phyloP scores from a whole-genome alignment of 139 green algal species.

The Yamagishiella unicocca region DNA sequence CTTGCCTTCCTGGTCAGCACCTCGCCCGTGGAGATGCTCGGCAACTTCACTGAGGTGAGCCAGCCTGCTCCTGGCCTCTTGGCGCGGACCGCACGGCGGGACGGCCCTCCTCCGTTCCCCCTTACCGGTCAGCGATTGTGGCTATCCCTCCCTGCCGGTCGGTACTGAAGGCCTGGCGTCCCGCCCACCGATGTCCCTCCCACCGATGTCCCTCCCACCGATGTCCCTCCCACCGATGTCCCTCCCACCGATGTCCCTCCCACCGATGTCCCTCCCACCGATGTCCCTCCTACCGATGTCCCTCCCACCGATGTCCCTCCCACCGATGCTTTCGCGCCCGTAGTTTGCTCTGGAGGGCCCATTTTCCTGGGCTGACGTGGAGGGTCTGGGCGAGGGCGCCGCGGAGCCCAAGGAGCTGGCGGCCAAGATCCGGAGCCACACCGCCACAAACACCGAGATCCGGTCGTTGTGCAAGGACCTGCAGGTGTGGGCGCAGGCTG shows the following conservation, averaged over 20 bases:
- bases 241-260: too few species aligned
- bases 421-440: conserved; percentile 62
- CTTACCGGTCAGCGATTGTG: too few species aligned
- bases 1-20: conserved; percentile 84
- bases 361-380: conserved; percentile 43
- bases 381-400: conserved; percentile 42
- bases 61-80: background rate
- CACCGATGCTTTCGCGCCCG: too few species aligned
- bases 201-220: too few species aligned
- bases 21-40: conserved; percentile 93
- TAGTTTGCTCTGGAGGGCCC: conserved; percentile 58
- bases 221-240: too few species aligned
- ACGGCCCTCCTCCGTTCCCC: too few species aligned
- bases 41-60: conserved; percentile 69
- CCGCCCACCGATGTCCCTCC: too few species aligned
- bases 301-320: too few species aligned
- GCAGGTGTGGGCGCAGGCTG: conserved; percentile 79
- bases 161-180: too few species aligned
- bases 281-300: too few species aligned
- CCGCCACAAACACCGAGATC: conserved; percentile 87
- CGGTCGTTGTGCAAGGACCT: conserved; percentile 89
- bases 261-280: too few species aligned
- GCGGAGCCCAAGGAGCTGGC: conserved; percentile 60
- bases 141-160: too few species aligned
- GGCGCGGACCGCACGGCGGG: background rate